Base-by-base conservation (phyloP, 164 flowering plant species). In the Vitis rupestris region DNA sequence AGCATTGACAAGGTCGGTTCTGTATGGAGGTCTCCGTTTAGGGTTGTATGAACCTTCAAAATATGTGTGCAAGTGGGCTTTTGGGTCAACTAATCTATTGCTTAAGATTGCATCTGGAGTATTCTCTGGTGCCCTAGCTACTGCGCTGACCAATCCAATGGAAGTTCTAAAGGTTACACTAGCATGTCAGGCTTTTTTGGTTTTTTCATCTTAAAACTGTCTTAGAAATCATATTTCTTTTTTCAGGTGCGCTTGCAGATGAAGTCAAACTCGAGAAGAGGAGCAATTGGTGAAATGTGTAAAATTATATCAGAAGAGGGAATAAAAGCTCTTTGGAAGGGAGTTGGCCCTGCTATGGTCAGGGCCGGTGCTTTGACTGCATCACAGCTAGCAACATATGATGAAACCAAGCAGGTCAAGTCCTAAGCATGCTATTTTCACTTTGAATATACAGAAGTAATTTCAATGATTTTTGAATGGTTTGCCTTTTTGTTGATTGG, bases 11-110 rank as follows among this genome's bases (percentile, higher is more conserved):
- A 88, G 98, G 81, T 92, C 97, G 68, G 81, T 90, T 84, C 75
- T 87, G 56, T 92, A 95, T 81, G 99, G 98, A 63, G 96, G 98
- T 59, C 92, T 95, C 31, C 94, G 97, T 66, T 76, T 95, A 69
- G 93, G 98, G 59, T 81, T 95, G 82, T 95, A 95, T 83, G 98
- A 92, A 79, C 99, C 99, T 49, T 84, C 96, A 65, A 94, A 94
- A 77, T 72, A 84, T 84, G 80, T 80, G 14, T 88, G 88, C 71
- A 85, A 85, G 70, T 68, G 74, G 88, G 85, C 90, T 66, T 85
- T 91, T 82, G 97, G 93, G 50, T 90, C 94, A 76, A 78, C 87
- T 59, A 92, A 95, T 81, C 63, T 95, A 66, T 79, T 92, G 51
- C 62, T 86, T 70, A 92, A 92, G 84, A 80, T 95, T 81, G 90